These are phyloP conservation scores for Saccharomycopsis crataegensis DNA, from an alignment of 1,139 yeast species.

Conservation along the genomic window DNA sequence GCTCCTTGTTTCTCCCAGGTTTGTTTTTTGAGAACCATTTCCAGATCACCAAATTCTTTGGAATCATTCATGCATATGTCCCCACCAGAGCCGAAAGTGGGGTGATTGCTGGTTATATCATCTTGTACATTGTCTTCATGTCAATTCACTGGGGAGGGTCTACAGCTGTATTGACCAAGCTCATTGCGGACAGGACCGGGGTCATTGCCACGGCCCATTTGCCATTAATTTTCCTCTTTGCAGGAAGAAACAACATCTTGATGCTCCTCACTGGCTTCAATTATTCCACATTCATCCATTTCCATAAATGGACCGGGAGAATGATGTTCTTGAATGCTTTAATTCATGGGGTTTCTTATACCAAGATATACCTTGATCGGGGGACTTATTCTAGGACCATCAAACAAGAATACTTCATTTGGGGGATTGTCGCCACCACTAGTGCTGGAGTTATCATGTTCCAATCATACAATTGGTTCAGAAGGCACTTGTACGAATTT, in stretches of 20 bases:
- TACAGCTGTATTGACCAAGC: constrained; percentile 41
- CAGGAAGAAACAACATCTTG: constrained; percentile 62
- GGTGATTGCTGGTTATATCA: constrained; percentile 39
- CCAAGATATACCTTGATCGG: constrained; percentile 28
- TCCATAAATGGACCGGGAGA: constrained; percentile 65
- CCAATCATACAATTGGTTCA: constrained; percentile 43
- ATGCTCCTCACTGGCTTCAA: constrained; percentile 63
- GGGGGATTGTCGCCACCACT: constrained; percentile 49
- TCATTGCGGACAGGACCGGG: constrained; percentile 57
- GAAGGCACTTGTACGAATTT: constrained; percentile 55
- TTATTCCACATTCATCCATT: constrained; percentile 48
- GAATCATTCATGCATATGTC: constrained; percentile 26
- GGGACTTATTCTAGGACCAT: constrained; percentile 33
- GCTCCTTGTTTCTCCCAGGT: constrained; percentile 12
- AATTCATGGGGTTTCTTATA: constrained; percentile 48
- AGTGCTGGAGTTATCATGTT: constrained; percentile 35
- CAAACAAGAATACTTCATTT: constrained; percentile 34
- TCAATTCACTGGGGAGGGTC: constrained; percentile 31
- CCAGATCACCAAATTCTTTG: constrained; percentile 8
- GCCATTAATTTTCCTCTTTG: constrained; percentile 48
- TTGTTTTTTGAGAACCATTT: constrained; percentile 7
- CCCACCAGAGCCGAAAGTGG: constrained; percentile 63
- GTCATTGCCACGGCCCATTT: constrained; percentile 39
- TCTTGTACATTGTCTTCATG: constrained; percentile 37
- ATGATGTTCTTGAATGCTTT: constrained; percentile 32